Evolutionary conservation across 768 basidiomycete species (phyloP).

Genomic region (Termitomyces eurrhizus): DNA sequence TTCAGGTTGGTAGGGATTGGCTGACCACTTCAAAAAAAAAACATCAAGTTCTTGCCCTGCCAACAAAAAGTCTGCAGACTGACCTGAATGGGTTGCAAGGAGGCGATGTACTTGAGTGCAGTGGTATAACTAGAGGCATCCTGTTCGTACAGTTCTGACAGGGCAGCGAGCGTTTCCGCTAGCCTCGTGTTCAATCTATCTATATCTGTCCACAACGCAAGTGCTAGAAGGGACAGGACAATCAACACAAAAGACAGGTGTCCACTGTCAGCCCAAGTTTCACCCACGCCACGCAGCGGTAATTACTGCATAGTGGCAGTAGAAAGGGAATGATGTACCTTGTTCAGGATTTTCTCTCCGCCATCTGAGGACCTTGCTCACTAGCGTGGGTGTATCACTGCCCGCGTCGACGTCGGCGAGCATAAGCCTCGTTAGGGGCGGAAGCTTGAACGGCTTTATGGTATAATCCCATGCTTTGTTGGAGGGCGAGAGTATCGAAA

Average conservation of each 20-base stretch:
- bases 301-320: not conserved
- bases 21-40: slow-evolving; percentile 47
- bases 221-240: slow-evolving; percentile 35
- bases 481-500: slow-evolving; percentile 54
- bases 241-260: slow-evolving; percentile 1
- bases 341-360: slow-evolving; percentile 56
- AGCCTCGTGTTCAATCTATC: slow-evolving; percentile 60
- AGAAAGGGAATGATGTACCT: slow-evolving; percentile 33
- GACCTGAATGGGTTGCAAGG: slow-evolving; percentile 55
- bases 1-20: slow-evolving; percentile 48
- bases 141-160: slow-evolving; percentile 45
- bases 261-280: slow-evolving; percentile 7
- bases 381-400: slow-evolving; percentile 92
- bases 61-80: slow-evolving; percentile 7
- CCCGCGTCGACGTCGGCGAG: slow-evolving; percentile 96
- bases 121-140: slow-evolving; percentile 49
- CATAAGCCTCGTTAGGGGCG: slow-evolving; percentile 78
- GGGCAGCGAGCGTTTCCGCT: slow-evolving; percentile 43
- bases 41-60: not conserved
- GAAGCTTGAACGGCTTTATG: slow-evolving; percentile 72
- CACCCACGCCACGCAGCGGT: slow-evolving; percentile 3
- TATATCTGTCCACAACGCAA: slow-evolving; percentile 61
- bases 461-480: slow-evolving; percentile 74
- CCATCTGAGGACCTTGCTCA: slow-evolving; percentile 90
- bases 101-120: slow-evolving; percentile 60